These are phyloP conservation scores for Dalbergia cochinchinensis DNA, from an alignment of 306 rosid genomes.

Conservation along the genomic window DNA sequence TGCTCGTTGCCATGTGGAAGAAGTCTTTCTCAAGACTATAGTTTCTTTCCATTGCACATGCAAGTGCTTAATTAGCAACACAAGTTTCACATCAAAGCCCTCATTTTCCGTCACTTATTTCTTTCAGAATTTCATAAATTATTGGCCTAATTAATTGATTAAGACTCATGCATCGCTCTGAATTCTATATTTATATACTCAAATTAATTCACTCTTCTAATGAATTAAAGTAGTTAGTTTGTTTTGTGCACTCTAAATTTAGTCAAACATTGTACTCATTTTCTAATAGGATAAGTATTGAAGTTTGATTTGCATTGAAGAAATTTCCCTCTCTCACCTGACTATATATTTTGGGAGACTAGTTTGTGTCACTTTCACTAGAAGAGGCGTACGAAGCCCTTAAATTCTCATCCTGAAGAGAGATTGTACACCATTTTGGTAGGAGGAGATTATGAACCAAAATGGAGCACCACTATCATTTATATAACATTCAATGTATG, in stretches of 20 bases:
- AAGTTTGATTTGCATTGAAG: not conserved
- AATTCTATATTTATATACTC: not conserved
- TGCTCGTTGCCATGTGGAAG: not conserved
- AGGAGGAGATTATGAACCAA: conserved; percentile 1
- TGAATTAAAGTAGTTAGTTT: not conserved
- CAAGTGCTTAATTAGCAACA: not conserved
- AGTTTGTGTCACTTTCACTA: not conserved
- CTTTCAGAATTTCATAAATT: conserved; percentile 1
- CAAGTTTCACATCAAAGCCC: conserved; percentile 53
- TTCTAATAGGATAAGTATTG: not conserved
- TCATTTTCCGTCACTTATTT: conserved; percentile 26
- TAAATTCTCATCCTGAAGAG: not conserved
- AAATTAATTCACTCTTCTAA: not conserved
- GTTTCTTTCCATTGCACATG: conserved; percentile 48
- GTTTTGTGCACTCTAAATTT: not conserved
- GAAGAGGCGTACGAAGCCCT: not conserved
- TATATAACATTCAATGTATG: conserved; percentile 3
- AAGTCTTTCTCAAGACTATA: conserved; percentile 13
- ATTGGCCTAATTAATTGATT: conserved; percentile 31
- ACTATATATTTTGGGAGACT: not conserved
- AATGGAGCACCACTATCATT: conserved; percentile 14
- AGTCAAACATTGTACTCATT: not conserved
- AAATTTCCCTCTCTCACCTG: not conserved
- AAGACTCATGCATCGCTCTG: not conserved
- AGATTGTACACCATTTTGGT: not conserved